Conservation (phyloP, 1,284 basidiomycete species). For the Cryptococcus sp. region DNA sequence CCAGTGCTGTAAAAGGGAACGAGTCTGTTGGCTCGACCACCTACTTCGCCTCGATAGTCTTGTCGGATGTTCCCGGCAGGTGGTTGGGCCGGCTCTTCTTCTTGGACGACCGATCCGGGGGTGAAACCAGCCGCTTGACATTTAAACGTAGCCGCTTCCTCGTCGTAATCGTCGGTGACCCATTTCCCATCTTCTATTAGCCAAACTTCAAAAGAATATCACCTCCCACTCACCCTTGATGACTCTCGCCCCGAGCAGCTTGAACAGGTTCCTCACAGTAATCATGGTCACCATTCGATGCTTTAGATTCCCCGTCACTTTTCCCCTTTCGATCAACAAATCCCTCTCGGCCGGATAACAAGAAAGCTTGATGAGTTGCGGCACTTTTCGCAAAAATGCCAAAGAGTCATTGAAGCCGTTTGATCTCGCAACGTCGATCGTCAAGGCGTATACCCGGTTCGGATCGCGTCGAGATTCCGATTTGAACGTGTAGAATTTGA, state of each 20-base stretch:
- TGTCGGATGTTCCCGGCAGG: neutral
- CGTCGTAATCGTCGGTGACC: slow-evolving; percentile 93
- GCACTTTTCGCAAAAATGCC: slow-evolving; percentile 91
- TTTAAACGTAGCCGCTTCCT: slow-evolving; percentile 68
- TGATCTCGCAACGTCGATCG: slow-evolving; percentile 92
- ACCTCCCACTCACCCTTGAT: slow-evolving; percentile 60
- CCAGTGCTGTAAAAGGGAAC: slow-evolving; percentile 66
- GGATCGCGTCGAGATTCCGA: slow-evolving; percentile 71
- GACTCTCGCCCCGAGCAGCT: slow-evolving; percentile 87
- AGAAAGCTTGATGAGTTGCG: slow-evolving; percentile 80
- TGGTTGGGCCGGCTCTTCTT: slow-evolving; percentile 52
- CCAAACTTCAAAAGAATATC: no score
- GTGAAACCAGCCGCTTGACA: slow-evolving; percentile 65
- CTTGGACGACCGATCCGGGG: slow-evolving; percentile 68
- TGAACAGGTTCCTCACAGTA: slow-evolving; percentile 86
- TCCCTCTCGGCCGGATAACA: slow-evolving; percentile 85
- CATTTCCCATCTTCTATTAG: slow-evolving; percentile 67
- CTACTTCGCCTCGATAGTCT: neutral
- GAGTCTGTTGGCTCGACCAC: slow-evolving; percentile 22
- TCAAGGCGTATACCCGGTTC: slow-evolving; percentile 83
- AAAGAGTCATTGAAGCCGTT: slow-evolving; percentile 94
- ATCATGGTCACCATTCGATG: slow-evolving; percentile 90
- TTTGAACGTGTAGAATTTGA: slow-evolving; percentile 81
- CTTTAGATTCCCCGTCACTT: slow-evolving; percentile 79
- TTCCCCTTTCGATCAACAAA: slow-evolving; percentile 77